Base-by-base conservation (phyloP, 257 asterid species). In the Galeopsis tetrahit region DNA sequence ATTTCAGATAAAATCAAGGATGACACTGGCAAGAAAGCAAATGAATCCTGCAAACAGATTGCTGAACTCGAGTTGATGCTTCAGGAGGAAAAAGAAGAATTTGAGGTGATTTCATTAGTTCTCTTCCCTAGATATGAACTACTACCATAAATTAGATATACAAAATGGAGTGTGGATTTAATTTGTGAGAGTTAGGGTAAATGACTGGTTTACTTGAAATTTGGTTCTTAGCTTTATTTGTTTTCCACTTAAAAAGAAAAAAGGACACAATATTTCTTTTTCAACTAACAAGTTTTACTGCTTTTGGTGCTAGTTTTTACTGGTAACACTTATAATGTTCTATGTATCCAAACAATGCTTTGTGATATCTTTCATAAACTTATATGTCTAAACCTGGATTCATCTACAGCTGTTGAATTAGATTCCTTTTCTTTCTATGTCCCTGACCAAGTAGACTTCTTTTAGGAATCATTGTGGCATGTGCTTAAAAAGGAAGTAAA, bases 21-120 rank as follows among this genome's bases (percentile, higher is more conserved):
- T 10, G 72, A 81, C 48, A 66, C 70, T 62, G 77, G 85, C 69
- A 57, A 32, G 62, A 78, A 64, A 72, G 80, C 82, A 64, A 63
- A 80, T 63, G 89, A 78, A 40, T 70, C 71, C 68, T 57, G 78
- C 69, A 87, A 79, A 81, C 86, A 56, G 70, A 81, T 85, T 59
- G 58, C 79, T 35, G 91, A 82, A 71, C 80, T 91, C 77, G 85
- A 85, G 66, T 62, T 63, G 74, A 73, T 87, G 88, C 80, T 83
- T 75, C 86, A 79, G 72, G 80, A 71, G 83, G 96, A 89, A 79
- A 89, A 76, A 77, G 76, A 67, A 46, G 90, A 86, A 72, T 85
- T 89, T 85, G 93, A 89, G 96, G 97, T 91, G 66, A 38, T 46
- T 66, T 60, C 21, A 46, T 59, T 38, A 39, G 39, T 53, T 48